Conservation (phyloP, 1,284 basidiomycete genomes). For the Trichosporon coremiiforme region DNA sequence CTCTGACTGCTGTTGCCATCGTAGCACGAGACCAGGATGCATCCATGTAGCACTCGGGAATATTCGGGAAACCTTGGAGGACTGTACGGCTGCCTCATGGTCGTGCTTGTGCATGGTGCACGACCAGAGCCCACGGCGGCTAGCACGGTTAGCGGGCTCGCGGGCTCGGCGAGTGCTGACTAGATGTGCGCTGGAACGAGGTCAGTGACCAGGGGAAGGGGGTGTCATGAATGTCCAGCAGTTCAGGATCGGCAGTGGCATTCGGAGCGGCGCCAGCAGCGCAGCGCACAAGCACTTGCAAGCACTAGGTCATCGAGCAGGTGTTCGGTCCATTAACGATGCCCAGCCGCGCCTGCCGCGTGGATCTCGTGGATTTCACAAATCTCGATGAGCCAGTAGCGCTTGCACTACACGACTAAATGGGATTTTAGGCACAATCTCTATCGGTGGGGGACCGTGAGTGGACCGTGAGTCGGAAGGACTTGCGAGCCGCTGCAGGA, state of each 20-base stretch:
- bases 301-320: not conserved
- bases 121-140: slow-evolving; percentile 8
- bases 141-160: slow-evolving; percentile 14
- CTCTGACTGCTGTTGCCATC: too few species aligned
- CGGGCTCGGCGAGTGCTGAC: not conserved
- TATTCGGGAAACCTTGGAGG: not conserved
- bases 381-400: not conserved
- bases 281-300: not conserved
- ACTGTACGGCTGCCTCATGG: slow-evolving; percentile 3
- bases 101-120: not conserved
- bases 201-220: not conserved
- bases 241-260: slow-evolving; percentile 16
- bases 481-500: not conserved
- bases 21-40: not conserved
- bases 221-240: not conserved
- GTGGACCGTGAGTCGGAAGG: not conserved
- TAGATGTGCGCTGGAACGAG: not conserved
- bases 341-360: too few species aligned
- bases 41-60: slow-evolving; percentile 10
- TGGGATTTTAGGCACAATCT: not conserved
- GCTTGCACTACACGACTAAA: not conserved
- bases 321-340: too few species aligned
- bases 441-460: not conserved
- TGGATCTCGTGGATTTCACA: too few species aligned
- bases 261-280: not conserved